These are phyloP conservation scores for Lindgomyces ingoldianus DNA, from an alignment of 495 filamentous ascomycete species.

Conservation along the genomic window DNA sequence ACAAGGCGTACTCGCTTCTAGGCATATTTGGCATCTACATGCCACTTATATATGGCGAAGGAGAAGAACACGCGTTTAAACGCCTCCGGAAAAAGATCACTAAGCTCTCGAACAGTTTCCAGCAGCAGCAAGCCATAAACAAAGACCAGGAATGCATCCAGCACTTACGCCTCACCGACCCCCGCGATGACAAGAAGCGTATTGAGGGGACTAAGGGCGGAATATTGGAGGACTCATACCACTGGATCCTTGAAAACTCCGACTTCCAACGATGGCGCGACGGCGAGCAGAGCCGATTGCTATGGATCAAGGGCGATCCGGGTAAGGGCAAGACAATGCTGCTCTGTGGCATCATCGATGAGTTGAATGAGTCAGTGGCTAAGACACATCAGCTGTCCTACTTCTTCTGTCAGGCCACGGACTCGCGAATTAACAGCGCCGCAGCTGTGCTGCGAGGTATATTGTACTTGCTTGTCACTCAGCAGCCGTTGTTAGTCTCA, in stretches of 20 bases:
- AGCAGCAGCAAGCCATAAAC: too few relatives aligned
- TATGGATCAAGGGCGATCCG: too few relatives aligned
- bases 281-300: too few relatives aligned
- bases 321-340: slow-evolving; percentile 48
- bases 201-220: slow-evolving; percentile 49
- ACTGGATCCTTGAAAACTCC: too few relatives aligned
- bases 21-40: slow-evolving; percentile 26
- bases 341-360: slow-evolving; percentile 24
- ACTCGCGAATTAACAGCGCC: too few relatives aligned
- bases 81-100: slow-evolving; percentile 11
- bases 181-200: slow-evolving; percentile 44
- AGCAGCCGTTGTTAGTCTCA: slow-evolving; percentile 43
- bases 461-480: slow-evolving; percentile 43
- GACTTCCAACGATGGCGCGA: too few relatives aligned
- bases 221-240: slow-evolving; percentile 47
- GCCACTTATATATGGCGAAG: too few relatives aligned
- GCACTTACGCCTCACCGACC: slow-evolving; percentile 16
- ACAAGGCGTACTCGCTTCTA: slow-evolving; percentile 10
- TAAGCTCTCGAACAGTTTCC: too few relatives aligned
- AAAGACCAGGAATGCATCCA: slow-evolving; percentile 15
- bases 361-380: slow-evolving; percentile 21
- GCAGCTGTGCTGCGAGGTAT: too few relatives aligned
- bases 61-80: slow-evolving; percentile 7
- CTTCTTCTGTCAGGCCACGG: too few relatives aligned
- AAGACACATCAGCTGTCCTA: slow-evolving; percentile 12